Conservation (phyloP, 2,329 filamentous ascomycete species). For the Neonectria neomacrospora region DNA sequence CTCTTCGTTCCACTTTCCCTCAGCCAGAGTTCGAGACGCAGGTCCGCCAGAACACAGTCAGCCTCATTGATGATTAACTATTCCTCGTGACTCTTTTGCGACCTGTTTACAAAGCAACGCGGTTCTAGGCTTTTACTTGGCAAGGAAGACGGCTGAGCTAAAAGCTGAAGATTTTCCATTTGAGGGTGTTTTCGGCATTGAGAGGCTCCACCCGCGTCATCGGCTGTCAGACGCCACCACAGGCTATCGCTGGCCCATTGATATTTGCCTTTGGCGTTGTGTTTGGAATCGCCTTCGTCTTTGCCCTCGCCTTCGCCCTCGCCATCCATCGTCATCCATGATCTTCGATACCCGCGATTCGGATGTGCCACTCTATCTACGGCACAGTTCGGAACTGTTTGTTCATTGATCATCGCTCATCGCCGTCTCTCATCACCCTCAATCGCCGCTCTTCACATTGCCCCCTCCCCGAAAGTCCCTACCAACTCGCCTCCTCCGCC, state of each 20-base stretch:
- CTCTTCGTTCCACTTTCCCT: neutral
- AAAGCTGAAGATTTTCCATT: slow-evolving; percentile 8
- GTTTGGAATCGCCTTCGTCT: slow-evolving; percentile 20
- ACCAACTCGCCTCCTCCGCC: neutral
- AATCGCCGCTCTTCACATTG: neutral
- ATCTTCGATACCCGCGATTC: neutral
- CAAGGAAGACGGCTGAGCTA: slow-evolving; percentile 1
- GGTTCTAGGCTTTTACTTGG: neutral
- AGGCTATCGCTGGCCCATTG: neutral
- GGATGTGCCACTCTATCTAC: too few species aligned
- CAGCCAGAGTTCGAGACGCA: neutral
- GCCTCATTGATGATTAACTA: neutral
- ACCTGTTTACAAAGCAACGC: neutral
- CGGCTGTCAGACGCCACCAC: slow-evolving; percentile 38
- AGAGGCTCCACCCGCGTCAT: slow-evolving; percentile 37
- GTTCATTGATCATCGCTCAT: neutral
- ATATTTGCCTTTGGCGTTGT: neutral
- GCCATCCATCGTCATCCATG: slow-evolving; percentile 16
- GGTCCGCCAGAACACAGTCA: neutral
- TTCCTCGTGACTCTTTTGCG: neutral
- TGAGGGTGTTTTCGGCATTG: slow-evolving; percentile 14
- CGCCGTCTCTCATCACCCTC: neutral
- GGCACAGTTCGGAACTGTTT: too few species aligned
- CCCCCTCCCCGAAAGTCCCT: neutral
- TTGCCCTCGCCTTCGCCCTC: slow-evolving; percentile 17